These are phyloP conservation scores for Herpotrichia juniperi DNA, from an alignment of 2,329 filamentous ascomycete species.

Conservation along the genomic window DNA sequence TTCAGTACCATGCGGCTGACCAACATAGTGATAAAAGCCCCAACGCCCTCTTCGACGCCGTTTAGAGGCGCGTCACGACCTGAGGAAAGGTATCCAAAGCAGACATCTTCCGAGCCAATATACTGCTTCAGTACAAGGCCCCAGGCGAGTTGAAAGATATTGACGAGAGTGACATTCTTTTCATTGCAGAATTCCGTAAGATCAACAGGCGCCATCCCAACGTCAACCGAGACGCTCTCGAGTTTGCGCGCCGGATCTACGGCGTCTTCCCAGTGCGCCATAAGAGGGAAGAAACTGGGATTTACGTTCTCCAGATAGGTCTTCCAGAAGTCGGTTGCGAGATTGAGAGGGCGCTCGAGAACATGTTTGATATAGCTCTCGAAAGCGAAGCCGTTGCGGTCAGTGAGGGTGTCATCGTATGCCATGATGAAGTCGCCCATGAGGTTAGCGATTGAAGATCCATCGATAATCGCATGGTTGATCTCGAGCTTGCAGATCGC, in stretches of 20 bases:
- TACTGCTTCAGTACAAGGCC: constrained; percentile 36
- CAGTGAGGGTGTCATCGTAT: constrained; percentile 17
- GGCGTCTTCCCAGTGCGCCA: constrained; percentile 17
- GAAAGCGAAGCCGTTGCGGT: constrained; percentile 16
- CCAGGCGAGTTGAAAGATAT: constrained; percentile 42
- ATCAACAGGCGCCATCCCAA: constrained; percentile 11
- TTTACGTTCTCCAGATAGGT: constrained; percentile 16
- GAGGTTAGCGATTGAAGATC: constrained; percentile 48
- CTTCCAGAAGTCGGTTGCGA: constrained; percentile 19
- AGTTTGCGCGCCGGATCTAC: constrained; percentile 11
- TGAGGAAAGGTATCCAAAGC: constrained; percentile 49
- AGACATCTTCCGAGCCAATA: constrained; percentile 37
- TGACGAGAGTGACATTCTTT: constrained; percentile 18
- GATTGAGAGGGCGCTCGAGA: constrained; percentile 8
- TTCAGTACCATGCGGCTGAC: constrained; percentile 47
- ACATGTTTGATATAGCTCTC: constrained; percentile 22
- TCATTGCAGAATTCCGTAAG: constrained; percentile 16
- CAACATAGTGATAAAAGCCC: constrained; percentile 49
- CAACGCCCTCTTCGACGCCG: constrained; percentile 52
- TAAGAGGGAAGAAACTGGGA: constrained; percentile 24
- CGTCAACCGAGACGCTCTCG: constrained; percentile 14
- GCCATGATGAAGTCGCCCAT: constrained; percentile 19
- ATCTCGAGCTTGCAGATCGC: constrained; percentile 53
- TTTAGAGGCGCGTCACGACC: constrained; percentile 50
- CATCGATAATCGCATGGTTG: constrained; percentile 59